phyloP scores from a whole-genome alignment of 768 basidiomycete species.

The Strobilomyces echinocephalus region DNA sequence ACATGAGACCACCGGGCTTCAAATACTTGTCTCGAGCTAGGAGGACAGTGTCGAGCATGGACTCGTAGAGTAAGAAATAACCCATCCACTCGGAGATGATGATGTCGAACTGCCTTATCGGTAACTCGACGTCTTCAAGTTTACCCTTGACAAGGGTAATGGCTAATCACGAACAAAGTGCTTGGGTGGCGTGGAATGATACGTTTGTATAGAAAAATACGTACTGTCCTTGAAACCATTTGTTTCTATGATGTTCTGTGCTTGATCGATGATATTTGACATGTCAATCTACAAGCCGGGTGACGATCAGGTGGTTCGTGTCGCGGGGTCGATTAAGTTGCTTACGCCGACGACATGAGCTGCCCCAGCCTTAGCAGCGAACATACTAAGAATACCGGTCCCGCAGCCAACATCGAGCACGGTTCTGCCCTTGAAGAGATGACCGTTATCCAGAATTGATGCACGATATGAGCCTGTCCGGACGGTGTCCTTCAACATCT shows the following conservation, averaged over 20 bases:
- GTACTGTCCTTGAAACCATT: conserved; percentile 95
- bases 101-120: conserved; percentile 91
- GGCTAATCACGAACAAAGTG: conserved; percentile 39
- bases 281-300: conserved; percentile 77
- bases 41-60: conserved; percentile 98
- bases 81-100: conserved; percentile 99
- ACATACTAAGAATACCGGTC: conserved; percentile 97
- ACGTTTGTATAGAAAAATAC: conserved; percentile 30
- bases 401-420: conserved; percentile 99
- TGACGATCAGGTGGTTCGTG: conserved; percentile 10
- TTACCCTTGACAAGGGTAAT: conserved; percentile 98
- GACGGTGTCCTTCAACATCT: conserved; percentile 97
- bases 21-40: conserved; percentile 96
- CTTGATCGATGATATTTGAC: conserved; percentile 99
- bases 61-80: conserved; percentile 98
- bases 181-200: conserved; percentile 1
- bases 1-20: conserved; percentile 84
- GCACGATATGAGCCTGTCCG: conserved; percentile 93
- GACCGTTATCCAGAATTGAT: conserved; percentile 90
- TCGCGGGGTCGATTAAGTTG: conserved; percentile 12
- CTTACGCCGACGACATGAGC: conserved; percentile 88
- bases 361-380: conserved; percentile 94
- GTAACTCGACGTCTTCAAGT: conserved; percentile 87
- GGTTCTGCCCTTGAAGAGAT: conserved; percentile 94
- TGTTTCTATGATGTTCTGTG: conserved; percentile 91